Conservation (phyloP, 352 stramenopile species). For the Pythium grandisporangium region DNA sequence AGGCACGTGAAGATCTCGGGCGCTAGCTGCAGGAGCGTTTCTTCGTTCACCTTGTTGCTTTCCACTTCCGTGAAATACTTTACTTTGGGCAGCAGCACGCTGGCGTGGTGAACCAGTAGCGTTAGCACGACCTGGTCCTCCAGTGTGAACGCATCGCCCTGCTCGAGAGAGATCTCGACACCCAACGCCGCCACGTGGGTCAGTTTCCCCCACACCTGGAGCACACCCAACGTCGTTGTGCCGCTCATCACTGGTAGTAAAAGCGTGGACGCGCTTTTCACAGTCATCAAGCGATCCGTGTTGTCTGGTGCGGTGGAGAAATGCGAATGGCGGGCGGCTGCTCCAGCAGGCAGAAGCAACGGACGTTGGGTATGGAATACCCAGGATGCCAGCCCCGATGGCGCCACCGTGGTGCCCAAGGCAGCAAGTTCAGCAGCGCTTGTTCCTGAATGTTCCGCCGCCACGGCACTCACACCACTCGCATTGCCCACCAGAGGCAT, state of each 20-base stretch:
- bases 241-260: conserved; percentile 41
- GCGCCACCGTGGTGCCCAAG: conserved; percentile 1
- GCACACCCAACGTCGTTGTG: conserved; percentile 24
- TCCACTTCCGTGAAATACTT: conserved; percentile 74
- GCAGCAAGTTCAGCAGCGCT: conserved; percentile 2
- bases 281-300: conserved; percentile 43
- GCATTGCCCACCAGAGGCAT: conserved; percentile 11
- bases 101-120: conserved; percentile 46
- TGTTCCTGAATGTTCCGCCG: conserved; percentile 13
- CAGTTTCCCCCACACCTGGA: conserved; percentile 61
- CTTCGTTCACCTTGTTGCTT: conserved; percentile 76
- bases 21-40: conserved; percentile 60
- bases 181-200: conserved; percentile 46
- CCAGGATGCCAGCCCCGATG: conserved; percentile 51
- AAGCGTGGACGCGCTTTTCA: conserved; percentile 50
- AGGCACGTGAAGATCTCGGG: conserved; percentile 76
- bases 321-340: conserved; percentile 32
- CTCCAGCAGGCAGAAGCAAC: conserved; percentile 39
- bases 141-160: conserved; percentile 37
- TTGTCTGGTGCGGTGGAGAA: conserved; percentile 45
- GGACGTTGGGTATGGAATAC: conserved; percentile 61
- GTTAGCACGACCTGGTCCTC: conserved; percentile 50
- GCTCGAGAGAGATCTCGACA: conserved; percentile 50
- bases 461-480: conserved; percentile 15
- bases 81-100: conserved; percentile 57